Conservation (phyloP, 208 protist species). For the Wallacemonas sp. region DNA sequence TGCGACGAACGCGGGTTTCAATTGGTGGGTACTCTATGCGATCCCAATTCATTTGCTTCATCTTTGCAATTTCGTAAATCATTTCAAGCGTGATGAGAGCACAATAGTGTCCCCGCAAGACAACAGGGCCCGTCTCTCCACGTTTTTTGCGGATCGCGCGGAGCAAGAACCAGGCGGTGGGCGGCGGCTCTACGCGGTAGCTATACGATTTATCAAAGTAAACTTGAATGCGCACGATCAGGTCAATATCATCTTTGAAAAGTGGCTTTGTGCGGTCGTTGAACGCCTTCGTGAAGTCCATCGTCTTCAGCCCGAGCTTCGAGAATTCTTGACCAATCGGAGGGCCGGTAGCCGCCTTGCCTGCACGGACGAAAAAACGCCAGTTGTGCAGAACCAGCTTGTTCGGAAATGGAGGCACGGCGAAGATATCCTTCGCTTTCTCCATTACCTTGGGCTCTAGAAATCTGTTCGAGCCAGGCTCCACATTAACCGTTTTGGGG, state of each 20-base stretch:
- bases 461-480: slow-evolving; percentile 69
- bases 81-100: slow-evolving; percentile 90
- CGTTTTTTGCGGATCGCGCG: slow-evolving; percentile 82
- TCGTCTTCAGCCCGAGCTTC: slow-evolving; percentile 86
- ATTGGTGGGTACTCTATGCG: slow-evolving; percentile 79
- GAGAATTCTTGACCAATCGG: slow-evolving; percentile 91
- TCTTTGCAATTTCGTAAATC: slow-evolving; percentile 90
- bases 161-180: slow-evolving; percentile 85
- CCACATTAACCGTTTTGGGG: slow-evolving; percentile 73
- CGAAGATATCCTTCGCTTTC: slow-evolving; percentile 80
- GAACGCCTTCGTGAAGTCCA: slow-evolving; percentile 91
- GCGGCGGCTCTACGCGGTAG: slow-evolving; percentile 85
- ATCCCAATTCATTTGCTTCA: slow-evolving; percentile 82
- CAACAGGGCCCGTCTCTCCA: slow-evolving; percentile 70
- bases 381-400: slow-evolving; percentile 89
- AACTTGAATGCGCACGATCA: slow-evolving; percentile 89
- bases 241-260: slow-evolving; percentile 88
- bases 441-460: slow-evolving; percentile 47
- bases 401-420: slow-evolving; percentile 69
- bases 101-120: slow-evolving; percentile 59
- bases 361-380: slow-evolving; percentile 89
- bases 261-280: slow-evolving; percentile 88
- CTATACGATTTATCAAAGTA: slow-evolving; percentile 92
- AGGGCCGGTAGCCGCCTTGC: slow-evolving; percentile 86
- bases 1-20: slow-evolving; percentile 78